A percentile compares a stretch with the other conserved stretches of the same genome.
Evolutionary conservation across 192 early-diverging fungal genomes (phyloP).

Genomic region (Backusella luteola): DNA sequence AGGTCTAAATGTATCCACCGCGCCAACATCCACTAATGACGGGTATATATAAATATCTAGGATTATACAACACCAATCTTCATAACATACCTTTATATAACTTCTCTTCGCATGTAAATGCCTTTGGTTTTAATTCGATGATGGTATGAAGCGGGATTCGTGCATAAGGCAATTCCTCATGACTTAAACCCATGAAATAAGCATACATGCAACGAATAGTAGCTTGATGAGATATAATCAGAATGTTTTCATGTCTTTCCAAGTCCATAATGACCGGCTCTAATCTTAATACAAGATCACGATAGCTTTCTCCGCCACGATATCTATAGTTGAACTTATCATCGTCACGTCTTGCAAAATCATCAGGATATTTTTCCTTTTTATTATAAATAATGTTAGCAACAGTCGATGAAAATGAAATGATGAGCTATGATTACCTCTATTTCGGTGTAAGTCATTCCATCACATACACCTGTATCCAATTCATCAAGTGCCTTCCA

Average conservation of each 20-base stretch:
- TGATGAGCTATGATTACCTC: conserved; percentile 40
- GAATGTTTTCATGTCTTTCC: conserved; percentile 90
- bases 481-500: conserved; percentile 99
- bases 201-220: conserved; percentile 96
- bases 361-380: conserved; percentile 73
- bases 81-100: conserved; percentile 59
- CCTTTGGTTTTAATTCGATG: conserved; percentile 93
- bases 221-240: conserved; percentile 97
- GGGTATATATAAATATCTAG: neutral
- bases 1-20: conserved; percentile 93
- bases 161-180: conserved; percentile 94
- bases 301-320: conserved; percentile 83
- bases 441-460: conserved; percentile 97
- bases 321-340: conserved; percentile 95
- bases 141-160: conserved; percentile 97
- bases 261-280: conserved; percentile 99
- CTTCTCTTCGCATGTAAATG: conserved; percentile 92
- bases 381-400: too few relatives aligned
- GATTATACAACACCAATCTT: neutral
- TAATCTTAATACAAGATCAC: conserved; percentile 89
- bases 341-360: conserved; percentile 87
- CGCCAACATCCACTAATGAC: conserved; percentile 78
- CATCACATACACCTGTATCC: conserved; percentile 97
- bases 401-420: too few relatives aligned
- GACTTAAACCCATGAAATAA: conserved; percentile 91